Conservation (phyloP, 2,329 filamentous ascomycete genomes). For the Cadophora sp. region DNA sequence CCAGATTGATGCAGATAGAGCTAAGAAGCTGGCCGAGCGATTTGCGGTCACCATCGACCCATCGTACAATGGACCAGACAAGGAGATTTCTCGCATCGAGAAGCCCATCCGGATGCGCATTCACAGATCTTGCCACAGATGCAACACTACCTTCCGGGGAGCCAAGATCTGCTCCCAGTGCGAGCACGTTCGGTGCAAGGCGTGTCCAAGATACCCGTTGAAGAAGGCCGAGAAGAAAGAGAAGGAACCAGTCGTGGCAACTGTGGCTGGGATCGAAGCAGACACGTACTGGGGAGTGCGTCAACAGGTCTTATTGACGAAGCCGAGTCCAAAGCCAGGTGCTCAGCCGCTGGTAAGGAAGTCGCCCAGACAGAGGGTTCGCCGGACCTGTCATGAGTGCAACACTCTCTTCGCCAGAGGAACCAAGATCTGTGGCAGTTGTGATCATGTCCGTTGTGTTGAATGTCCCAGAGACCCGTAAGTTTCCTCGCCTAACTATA, state of each 20-base stretch:
- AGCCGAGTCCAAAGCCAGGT: constrained; percentile 66
- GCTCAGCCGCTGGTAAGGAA: constrained; percentile 76
- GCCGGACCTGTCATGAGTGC: constrained; percentile 80
- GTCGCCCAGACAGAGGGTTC: constrained; percentile 74
- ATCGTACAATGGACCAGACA: constrained; percentile 27
- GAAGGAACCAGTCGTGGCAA: constrained; percentile 51
- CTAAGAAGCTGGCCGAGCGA: constrained; percentile 46
- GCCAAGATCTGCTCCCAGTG: constrained; percentile 79
- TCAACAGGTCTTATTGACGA: constrained; percentile 61
- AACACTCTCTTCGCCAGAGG: constrained; percentile 63
- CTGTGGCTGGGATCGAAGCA: constrained; percentile 38
- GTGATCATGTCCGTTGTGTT: constrained; percentile 77
- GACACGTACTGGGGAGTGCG: constrained; percentile 39
- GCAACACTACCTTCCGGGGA: constrained; percentile 74
- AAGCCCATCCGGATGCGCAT: constrained; percentile 81
- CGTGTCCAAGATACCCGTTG: constrained; percentile 75
- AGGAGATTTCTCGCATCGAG: constrained; percentile 61
- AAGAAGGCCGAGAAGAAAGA: constrained; percentile 58
- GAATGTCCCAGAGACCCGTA: constrained; percentile 83
- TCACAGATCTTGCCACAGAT: constrained; percentile 81
- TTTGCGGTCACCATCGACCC: constrained; percentile 47
- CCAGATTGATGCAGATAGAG: constrained; percentile 43
- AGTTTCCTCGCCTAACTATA: constrained; percentile 46
- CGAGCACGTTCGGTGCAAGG: constrained; percentile 80
- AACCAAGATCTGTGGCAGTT: constrained; percentile 69